These are phyloP conservation scores for Myriosclerotinia curreyana DNA, from an alignment of 2,329 filamentous ascomycete species.

Conservation along the genomic window DNA sequence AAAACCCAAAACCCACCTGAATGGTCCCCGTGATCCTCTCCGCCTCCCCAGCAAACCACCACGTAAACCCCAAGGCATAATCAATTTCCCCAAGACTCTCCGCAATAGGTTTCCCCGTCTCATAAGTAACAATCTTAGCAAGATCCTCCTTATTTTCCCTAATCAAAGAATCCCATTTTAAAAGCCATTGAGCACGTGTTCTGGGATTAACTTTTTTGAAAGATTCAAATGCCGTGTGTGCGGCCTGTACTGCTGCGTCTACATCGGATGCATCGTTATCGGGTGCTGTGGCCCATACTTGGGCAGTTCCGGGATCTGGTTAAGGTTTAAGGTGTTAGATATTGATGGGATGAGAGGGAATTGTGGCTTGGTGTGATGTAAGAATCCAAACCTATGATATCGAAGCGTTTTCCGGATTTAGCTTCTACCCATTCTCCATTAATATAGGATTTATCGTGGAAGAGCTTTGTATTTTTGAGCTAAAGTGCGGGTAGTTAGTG, in stretches of 20 bases:
- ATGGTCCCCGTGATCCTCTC: constrained; percentile 61
- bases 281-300: constrained; percentile 45
- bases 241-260: constrained; percentile 55
- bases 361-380: background rate
- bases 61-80: constrained; percentile 51
- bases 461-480: constrained; percentile 53
- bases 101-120: constrained; percentile 52
- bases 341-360: background rate
- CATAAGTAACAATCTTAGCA: constrained; percentile 59
- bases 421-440: constrained; percentile 54
- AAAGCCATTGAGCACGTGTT: constrained; percentile 57
- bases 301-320: constrained; percentile 47
- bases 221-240: constrained; percentile 57
- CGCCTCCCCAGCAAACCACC: constrained; percentile 59
- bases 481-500: constrained; percentile 33
- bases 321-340: background rate
- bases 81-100: constrained; percentile 53
- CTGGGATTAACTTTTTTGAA: constrained; percentile 60
- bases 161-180: constrained; percentile 65
- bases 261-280: constrained; percentile 55
- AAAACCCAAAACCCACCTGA: constrained; percentile 28
- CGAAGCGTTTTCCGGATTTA: constrained; percentile 55
- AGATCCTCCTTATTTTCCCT: constrained; percentile 60
- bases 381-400: constrained; percentile 48
- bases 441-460: constrained; percentile 53